Conservation (phyloP, 2,329 filamentous ascomycete genomes). For the Coniochaeta prunicola region DNA sequence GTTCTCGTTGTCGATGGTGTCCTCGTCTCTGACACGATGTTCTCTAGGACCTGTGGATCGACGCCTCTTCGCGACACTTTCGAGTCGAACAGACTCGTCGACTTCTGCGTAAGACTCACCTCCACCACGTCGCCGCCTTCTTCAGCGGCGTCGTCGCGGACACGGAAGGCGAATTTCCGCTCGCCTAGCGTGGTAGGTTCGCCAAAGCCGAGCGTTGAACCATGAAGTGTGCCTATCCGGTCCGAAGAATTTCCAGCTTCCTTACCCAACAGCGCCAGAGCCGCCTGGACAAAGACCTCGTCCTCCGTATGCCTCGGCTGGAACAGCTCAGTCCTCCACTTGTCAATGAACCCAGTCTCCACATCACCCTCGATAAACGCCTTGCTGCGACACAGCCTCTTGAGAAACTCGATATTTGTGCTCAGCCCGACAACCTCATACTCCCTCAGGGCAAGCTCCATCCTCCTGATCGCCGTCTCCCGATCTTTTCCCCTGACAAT, state of each 20-base stretch:
- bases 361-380: conserved; percentile 84
- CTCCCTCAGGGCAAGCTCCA: conserved; percentile 71
- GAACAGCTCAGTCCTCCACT: conserved; percentile 77
- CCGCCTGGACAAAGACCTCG: conserved; percentile 81
- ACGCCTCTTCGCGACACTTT: conserved; percentile 32
- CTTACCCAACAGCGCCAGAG: conserved; percentile 61
- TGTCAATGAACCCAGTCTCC: conserved; percentile 94
- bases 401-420: conserved; percentile 96
- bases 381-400: conserved; percentile 71
- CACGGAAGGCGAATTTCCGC: conserved; percentile 44
- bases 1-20: conserved; percentile 22
- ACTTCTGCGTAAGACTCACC: conserved; percentile 41
- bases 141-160: conserved; percentile 39
- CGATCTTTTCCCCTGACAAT: conserved; percentile 80
- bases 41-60: conserved; percentile 33
- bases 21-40: conserved; percentile 34
- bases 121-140: conserved; percentile 55
- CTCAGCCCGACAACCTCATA: conserved; percentile 91
- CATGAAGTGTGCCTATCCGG: conserved; percentile 29
- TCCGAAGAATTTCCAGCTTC: conserved; percentile 17
- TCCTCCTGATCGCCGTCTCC: conserved; percentile 73
- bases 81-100: conserved; percentile 38
- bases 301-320: conserved; percentile 49
- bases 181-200: conserved; percentile 29
- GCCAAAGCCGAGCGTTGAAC: conserved; percentile 48